phyloP scores from a whole-genome alignment of 169 alveolate species.

The Pseudocohnilembus persalinus region DNA sequence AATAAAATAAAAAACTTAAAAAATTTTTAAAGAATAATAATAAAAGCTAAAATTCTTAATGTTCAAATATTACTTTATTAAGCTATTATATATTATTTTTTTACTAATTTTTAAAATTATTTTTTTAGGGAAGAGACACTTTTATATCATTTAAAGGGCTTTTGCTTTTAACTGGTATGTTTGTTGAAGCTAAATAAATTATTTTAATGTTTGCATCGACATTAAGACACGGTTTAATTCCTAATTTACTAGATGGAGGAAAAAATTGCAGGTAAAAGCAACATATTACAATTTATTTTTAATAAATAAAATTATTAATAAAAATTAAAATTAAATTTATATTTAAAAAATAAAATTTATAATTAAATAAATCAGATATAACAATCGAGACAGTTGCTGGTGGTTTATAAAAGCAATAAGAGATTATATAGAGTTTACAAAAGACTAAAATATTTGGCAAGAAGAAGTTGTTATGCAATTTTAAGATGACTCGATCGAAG shows the following conservation, averaged over 20 bases:
- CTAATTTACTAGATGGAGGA: slow-evolving; percentile 92
- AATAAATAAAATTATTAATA: too few species aligned
- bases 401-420: slow-evolving; percentile 88
- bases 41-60: too few species aligned
- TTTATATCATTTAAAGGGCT: slow-evolving; percentile 91
- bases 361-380: too few species aligned
- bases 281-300: too few species aligned
- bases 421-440: slow-evolving; percentile 85
- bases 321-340: too few species aligned
- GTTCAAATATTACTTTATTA: not conserved
- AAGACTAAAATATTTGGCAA: slow-evolving; percentile 77
- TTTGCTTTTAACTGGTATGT: slow-evolving; percentile 74
- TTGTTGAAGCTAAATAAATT: slow-evolving; percentile 74
- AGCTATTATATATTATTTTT: not conserved
- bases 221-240: slow-evolving; percentile 91
- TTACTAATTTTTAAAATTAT: too few species aligned
- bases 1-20: too few species aligned
- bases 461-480: slow-evolving; percentile 82
- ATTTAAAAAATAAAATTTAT: too few species aligned
- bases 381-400: slow-evolving; percentile 97
- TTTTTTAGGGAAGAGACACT: slow-evolving; percentile 92
- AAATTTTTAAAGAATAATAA: too few species aligned
- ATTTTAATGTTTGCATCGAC: slow-evolving; percentile 91
- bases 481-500: slow-evolving; percentile 73
- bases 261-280: too few species aligned